Evolutionary conservation across 177 flowering plant species (phyloP), one percentile per base, ranked within the genome.

Genomic region (Vitis hybrid): DNA sequence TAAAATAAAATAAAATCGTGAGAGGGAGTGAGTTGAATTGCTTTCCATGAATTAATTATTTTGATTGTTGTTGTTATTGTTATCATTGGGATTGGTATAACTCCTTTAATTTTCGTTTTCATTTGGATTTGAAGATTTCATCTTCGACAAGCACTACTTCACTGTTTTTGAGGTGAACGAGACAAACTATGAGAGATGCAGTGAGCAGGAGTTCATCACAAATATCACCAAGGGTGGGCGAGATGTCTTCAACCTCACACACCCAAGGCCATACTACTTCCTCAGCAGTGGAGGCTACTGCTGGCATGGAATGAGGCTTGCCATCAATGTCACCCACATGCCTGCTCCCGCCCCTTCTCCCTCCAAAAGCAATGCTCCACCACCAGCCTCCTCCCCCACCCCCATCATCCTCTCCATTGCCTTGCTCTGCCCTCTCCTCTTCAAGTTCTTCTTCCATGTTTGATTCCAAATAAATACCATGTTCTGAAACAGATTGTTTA

Each of bases 151-250:
- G 83, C 65, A 58, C 10, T 12, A 53, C 8, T 78, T 65, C 76
- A 80, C 72, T 55, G 87, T 85, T 5, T 68, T 85, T 68, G 83
- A 83, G 66, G 91, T 87, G 75, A 87, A 87, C 83, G 16, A 75
- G 64, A 82, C 87, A 1, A 77, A 61, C 50, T 85, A 81, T 54
- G 80, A 79, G 10, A 67, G n/a, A 4, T 87, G 91, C 82, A 74
- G 57, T 2, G 82, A 78, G 61, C n/a, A 31, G 10, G 74, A 54
- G 12, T 84, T 80, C 79, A 78, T 85, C 1, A 69, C 13, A 9
- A 87, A 85, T 70, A 65, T 83, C 5, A 85, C 87, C 0, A 60
- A 56, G 10, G 91, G 91, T 2, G 86, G 91, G 1, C 55, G 87
- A 3, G 87, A 85, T 53, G 88, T 85, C 63, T 72, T 71, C 59